Evolutionary conservation across 208 protist genomes (phyloP).

Genomic region (Leishmania tarentolae): DNA sequence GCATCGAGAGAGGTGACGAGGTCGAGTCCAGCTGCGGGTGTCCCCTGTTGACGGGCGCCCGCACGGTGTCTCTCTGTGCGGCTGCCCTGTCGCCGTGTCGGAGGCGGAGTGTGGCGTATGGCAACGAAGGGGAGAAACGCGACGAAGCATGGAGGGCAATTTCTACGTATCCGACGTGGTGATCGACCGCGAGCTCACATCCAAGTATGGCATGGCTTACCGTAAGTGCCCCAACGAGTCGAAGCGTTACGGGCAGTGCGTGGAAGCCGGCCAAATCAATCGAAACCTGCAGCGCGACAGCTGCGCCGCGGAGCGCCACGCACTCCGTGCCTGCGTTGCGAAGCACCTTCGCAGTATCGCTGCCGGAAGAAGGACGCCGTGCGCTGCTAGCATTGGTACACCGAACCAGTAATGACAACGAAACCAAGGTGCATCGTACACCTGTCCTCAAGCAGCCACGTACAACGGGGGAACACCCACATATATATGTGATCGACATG

Average conservation of each 20-base stretch:
- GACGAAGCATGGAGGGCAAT: constrained; percentile 75
- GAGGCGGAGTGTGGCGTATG: neutral
- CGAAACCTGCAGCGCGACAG: constrained; percentile 51
- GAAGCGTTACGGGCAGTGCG: constrained; percentile 61
- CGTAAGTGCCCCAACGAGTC: constrained; percentile 56
- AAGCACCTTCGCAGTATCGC: constrained; percentile 24
- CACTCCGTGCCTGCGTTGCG: constrained; percentile 67
- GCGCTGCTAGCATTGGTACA: neutral
- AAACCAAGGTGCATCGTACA: neutral
- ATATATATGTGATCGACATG: neutral
- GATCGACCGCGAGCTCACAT: constrained; percentile 57
- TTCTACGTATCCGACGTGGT: constrained; percentile 85
- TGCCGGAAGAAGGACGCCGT: neutral
- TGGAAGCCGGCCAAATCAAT: constrained; percentile 83
- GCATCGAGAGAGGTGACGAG: neutral
- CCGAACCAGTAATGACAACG: neutral
- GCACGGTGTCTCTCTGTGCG: no score
- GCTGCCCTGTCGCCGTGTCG: neutral
- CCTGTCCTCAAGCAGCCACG: neutral
- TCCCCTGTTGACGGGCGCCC: no score
- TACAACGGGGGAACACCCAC: neutral
- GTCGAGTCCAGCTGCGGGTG: neutral
- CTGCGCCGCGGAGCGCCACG: constrained; percentile 59
- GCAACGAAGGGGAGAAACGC: neutral
- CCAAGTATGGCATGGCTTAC: constrained; percentile 66